These are phyloP conservation scores for Lepiota venenata DNA, from an alignment of 768 basidiomycete species.

Conservation along the genomic window DNA sequence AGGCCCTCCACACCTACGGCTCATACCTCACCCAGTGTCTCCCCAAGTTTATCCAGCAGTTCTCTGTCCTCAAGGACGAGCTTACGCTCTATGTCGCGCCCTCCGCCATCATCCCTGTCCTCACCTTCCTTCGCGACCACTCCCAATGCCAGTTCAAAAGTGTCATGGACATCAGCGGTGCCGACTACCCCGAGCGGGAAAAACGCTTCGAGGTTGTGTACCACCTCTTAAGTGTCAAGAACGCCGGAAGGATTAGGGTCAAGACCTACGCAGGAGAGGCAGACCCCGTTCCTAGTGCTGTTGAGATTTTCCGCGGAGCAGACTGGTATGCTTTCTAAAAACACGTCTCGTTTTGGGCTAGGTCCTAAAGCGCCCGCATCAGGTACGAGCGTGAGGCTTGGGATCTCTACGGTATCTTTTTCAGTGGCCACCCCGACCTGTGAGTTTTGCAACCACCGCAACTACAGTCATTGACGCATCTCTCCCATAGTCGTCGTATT, in stretches of 20 bases:
- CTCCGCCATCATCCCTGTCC: slow-evolving; percentile 74
- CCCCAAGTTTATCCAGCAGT: slow-evolving; percentile 97
- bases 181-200: slow-evolving; percentile 90
- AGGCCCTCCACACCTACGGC: slow-evolving; percentile 85
- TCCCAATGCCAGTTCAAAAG: slow-evolving; percentile 92
- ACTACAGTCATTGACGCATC: slow-evolving; percentile 14
- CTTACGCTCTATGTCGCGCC: slow-evolving; percentile 87
- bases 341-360: neutral
- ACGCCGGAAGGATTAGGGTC: slow-evolving; percentile 85
- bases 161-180: slow-evolving; percentile 92
- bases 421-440: slow-evolving; percentile 95
- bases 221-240: slow-evolving; percentile 78
- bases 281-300: slow-evolving; percentile 82
- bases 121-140: slow-evolving; percentile 94
- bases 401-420: slow-evolving; percentile 98
- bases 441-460: slow-evolving; percentile 36
- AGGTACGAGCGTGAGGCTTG: slow-evolving; percentile 98
- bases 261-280: slow-evolving; percentile 97
- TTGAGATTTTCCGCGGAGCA: slow-evolving; percentile 81
- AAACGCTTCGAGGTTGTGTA: slow-evolving; percentile 98
- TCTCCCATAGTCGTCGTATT: slow-evolving; percentile 81
- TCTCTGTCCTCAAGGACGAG: slow-evolving; percentile 96
- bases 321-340: slow-evolving; percentile 65
- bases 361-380: neutral
- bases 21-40: slow-evolving; percentile 91